Base-by-base conservation (phyloP, 768 basidiomycete species). In the Naganishia onofrii region DNA sequence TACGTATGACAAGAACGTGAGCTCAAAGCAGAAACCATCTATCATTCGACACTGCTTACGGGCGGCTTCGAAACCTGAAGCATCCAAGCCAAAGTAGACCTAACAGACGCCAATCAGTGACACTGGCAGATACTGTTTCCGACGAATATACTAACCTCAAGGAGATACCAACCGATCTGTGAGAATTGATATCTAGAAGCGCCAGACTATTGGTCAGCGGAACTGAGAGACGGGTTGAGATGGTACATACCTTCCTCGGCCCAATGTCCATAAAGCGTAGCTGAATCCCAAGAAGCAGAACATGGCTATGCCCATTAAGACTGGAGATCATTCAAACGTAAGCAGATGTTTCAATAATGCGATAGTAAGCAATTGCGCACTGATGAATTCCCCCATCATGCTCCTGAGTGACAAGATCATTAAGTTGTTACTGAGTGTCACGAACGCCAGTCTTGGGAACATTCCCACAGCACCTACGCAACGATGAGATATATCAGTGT, bases 231-330 rank as follows among this genome's bases (percentile, higher is more conserved):
- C 23, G 21, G 48, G 19, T 55, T 44, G 17, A 63, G 51, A 26
- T 29, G 6, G 63, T 48, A 74, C 73, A 63, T 51, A 44, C 60
- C 60, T 63, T 29, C 78, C 79, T 60, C 77, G 73, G 1, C 87
- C 92, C 78, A 82, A 93, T 87, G 92, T 96, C 89, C 89, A 96
- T 12, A 97, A 83, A 0, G 92, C 92, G 81, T 96, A 97, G 54
- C 93, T 80, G 80, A 97, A 97, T 2, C 93, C 93, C 38, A 88
- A 87, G 78, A 96, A 96, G 77, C 81, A 80, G 71, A 81, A 81
- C 34, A 79, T 73, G n/a, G 80, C 76, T 46, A 82, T 76, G 52
- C 78, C 76, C 77, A 78, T 76, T 46, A 78, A 70, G 70, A 79
- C 78, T 78, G 71, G 29, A 23, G 26, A 17, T 12, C n/a, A 23